A percentile compares a stretch with the other conserved stretches of the same genome.
Evolutionary conservation across 495 filamentous ascomycete species (phyloP).

Genomic region (Opeltia flavorubescens): DNA sequence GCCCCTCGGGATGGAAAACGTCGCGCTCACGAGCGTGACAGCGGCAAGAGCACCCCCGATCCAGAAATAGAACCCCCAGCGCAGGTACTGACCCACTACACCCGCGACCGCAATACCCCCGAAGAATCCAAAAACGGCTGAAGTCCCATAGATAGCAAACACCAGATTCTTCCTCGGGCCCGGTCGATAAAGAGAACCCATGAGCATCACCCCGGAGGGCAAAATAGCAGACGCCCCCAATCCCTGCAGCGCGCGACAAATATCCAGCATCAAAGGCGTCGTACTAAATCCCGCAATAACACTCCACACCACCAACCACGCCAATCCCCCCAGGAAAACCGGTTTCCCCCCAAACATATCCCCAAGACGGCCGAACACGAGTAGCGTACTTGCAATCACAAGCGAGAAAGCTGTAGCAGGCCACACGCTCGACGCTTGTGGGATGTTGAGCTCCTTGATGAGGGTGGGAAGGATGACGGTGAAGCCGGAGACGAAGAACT

Average conservation of each 20-base stretch:
- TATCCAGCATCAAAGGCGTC: constrained; percentile 58
- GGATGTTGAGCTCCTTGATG: constrained; percentile 46
- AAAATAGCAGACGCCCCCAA: constrained; percentile 66
- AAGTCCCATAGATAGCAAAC: constrained; percentile 68
- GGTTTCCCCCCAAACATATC: constrained; percentile 68
- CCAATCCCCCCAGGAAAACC: constrained; percentile 50
- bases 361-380: constrained; percentile 62
- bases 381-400: constrained; percentile 56
- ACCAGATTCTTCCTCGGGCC: constrained; percentile 78
- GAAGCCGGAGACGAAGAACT: constrained; percentile 81
- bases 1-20: constrained; percentile 55
- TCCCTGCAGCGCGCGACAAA: constrained; percentile 65
- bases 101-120: constrained; percentile 72
- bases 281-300: constrained; percentile 58
- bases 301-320: constrained; percentile 62
- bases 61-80: constrained; percentile 73
- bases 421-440: constrained; percentile 54
- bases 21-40: constrained; percentile 37
- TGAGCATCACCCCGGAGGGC: constrained; percentile 62
- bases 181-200: constrained; percentile 69
- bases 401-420: constrained; percentile 68
- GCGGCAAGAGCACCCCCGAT: constrained; percentile 46
- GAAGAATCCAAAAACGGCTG: constrained; percentile 69
- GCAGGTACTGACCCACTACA: constrained; percentile 43
- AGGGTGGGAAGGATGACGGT: constrained; percentile 67